Base-by-base conservation (phyloP, 202 grass and related monocot species). In the Cymbopogon flexuosus region DNA sequence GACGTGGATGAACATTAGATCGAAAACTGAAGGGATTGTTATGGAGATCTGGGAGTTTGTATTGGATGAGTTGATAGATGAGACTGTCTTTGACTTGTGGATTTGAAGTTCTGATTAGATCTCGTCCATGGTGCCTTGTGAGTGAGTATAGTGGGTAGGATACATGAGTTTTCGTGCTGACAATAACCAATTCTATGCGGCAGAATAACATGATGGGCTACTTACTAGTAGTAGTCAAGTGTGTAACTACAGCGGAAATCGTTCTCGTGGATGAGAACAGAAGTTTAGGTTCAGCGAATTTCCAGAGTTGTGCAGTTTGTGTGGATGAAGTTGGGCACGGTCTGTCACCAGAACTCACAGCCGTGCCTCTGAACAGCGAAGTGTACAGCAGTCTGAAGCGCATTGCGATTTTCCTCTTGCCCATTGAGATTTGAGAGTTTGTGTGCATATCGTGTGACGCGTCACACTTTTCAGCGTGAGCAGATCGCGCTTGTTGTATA, bases 31-130 rank as follows among this genome's bases (percentile, higher is more conserved):
- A 82, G 83, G 66, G 33, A 90, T 91, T 65, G 51, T 78, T 63
- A 31, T 49, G 49, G 92, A 96, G 52, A 90, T 91, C 42, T 96
- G 83, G 83, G 92, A 96, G 49, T 89, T 80, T 63, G 78, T 93
- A 74, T 79, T 96, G 46, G 90, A 96, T 66, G 92, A 99, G 78
- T 65, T 96, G 65, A 73, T 96, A 65, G 92, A 99, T 73, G 92
- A 99, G 87, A 72, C 88, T 54, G 87, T 87, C 59, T 96, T 91
- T 35, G 90, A 91, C 77, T 77, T 90, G 68, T 99, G 96, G 92
- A 84, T 89, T 62, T 89, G 86, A 94, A 61, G 52, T 46, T 84
- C 70, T 70, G 40, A 79, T 49, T 67, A 57, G 37, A 45, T 71
- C 11, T 11, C 57, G 41, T 49, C 45, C 30, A 8, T 66, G 63